phyloP scores from a whole-genome alignment of 148 eudicot species.

The Amaranthus palmeri region DNA sequence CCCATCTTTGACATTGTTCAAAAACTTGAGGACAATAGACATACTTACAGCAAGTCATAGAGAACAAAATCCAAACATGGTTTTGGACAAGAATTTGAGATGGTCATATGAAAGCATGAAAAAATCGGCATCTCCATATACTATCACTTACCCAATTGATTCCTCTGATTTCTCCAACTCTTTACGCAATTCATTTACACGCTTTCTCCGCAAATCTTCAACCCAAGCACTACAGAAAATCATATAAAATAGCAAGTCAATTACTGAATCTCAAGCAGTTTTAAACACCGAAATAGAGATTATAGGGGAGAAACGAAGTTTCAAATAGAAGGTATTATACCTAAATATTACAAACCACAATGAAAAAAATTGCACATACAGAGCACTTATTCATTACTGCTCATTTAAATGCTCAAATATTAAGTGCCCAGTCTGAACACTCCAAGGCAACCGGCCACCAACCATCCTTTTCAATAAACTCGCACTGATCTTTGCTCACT shows the following conservation, averaged over 20 bases:
- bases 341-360: neutral
- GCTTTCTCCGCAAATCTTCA: slow-evolving; percentile 67
- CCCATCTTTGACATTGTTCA: no score
- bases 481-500: neutral
- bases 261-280: slow-evolving; percentile 4
- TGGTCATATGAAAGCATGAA: slow-evolving; percentile 1
- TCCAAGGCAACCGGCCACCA: neutral
- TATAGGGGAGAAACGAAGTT: neutral
- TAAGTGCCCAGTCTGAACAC: neutral
- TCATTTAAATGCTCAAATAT: neutral
- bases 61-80: neutral
- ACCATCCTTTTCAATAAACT: neutral
- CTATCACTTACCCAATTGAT: slow-evolving; percentile 71
- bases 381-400: neutral
- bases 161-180: slow-evolving; percentile 67
- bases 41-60: no score
- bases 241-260: slow-evolving; percentile 22
- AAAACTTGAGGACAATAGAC: no score
- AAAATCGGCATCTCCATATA: neutral
- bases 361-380: neutral
- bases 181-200: slow-evolving; percentile 68
- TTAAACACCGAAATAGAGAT: neutral
- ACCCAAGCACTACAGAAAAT: slow-evolving; percentile 59
- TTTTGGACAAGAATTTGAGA: neutral
- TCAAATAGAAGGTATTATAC: neutral